Conservation (phyloP, 2,329 filamentous ascomycete species). For the Dissoconium aciculare region DNA sequence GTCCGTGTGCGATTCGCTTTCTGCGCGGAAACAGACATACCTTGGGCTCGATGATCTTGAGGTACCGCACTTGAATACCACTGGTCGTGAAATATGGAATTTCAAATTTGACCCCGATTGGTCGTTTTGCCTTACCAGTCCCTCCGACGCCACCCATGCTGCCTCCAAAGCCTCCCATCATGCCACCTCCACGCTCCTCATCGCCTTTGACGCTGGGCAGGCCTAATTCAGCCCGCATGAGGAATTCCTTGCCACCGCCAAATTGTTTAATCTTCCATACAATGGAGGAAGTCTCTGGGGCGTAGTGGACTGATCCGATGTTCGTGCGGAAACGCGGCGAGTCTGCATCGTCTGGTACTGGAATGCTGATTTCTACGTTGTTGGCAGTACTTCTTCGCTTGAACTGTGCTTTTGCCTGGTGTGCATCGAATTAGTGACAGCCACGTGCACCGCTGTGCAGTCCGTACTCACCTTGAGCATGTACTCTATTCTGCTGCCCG, state of each 20-base stretch:
- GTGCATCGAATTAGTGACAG: conserved; percentile 2
- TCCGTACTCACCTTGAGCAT: conserved; percentile 61
- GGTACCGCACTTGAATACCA: conserved; percentile 92
- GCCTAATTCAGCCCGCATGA: conserved; percentile 94
- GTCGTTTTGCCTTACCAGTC: conserved; percentile 86
- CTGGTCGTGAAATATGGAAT: conserved; percentile 99
- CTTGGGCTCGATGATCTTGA: conserved; percentile 99
- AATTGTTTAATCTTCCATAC: conserved; percentile 99
- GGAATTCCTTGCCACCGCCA: conserved; percentile 92
- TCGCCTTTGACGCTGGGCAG: conserved; percentile 88
- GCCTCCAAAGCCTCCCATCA: conserved; percentile 93
- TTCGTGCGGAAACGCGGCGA: conserved; percentile 93
- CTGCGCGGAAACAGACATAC: conserved; percentile 34
- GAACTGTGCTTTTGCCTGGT: conserved; percentile 78
- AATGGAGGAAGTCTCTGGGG: conserved; percentile 91
- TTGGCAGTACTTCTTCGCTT: conserved; percentile 95
- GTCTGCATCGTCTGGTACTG: conserved; percentile 93
- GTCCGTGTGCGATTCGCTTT: not conserved
- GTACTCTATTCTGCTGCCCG: conserved; percentile 89
- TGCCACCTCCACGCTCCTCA: conserved; percentile 77
- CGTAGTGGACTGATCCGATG: conserved; percentile 93
- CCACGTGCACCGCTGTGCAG: not conserved
- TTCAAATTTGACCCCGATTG: conserved; percentile 98
- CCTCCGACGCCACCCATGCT: conserved; percentile 83
- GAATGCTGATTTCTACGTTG: conserved; percentile 95